Percentiles rank a stretch among this genome's conserved stretches.
These are phyloP conservation scores for Geranium brycei DNA, from an alignment of 345 rosid species.

Conservation along the genomic window DNA sequence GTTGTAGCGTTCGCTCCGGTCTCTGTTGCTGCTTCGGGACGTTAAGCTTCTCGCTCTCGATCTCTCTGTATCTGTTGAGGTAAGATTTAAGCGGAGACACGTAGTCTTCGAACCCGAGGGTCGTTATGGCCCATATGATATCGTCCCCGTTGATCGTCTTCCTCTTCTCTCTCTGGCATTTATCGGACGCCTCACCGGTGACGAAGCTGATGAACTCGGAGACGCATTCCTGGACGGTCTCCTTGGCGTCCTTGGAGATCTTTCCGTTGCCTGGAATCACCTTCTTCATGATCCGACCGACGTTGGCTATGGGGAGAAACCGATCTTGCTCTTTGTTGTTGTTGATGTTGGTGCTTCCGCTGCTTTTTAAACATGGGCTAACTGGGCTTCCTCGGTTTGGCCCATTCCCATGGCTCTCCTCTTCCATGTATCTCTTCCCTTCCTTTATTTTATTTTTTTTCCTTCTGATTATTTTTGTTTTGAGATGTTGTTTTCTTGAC, in stretches of 20 bases:
- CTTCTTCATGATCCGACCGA: slow-evolving; percentile 6
- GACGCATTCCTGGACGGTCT: slow-evolving; percentile 7
- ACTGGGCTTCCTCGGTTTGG: slow-evolving; percentile 11
- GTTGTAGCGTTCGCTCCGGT: slow-evolving; percentile 6
- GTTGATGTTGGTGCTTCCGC: not conserved
- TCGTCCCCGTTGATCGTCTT: slow-evolving; percentile 17
- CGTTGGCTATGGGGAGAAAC: slow-evolving; percentile 7
- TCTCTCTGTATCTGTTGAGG: slow-evolving; percentile 12
- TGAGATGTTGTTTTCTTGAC: not conserved
- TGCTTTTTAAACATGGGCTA: slow-evolving; percentile 10
- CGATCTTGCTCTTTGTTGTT: slow-evolving; percentile 6
- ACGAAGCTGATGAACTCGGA: slow-evolving; percentile 5
- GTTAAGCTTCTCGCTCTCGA: slow-evolving; percentile 46
- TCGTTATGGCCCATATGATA: slow-evolving; percentile 14
- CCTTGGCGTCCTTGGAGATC: slow-evolving; percentile 7
- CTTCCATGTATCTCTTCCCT: slow-evolving; percentile 8
- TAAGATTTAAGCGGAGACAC: slow-evolving; percentile 9
- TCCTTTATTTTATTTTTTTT: not conserved
- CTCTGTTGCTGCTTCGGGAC: slow-evolving; percentile 28
- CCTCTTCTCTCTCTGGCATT: slow-evolving; percentile 15
- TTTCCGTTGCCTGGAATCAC: slow-evolving; percentile 4
- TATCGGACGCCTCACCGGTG: slow-evolving; percentile 10
- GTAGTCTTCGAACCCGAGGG: slow-evolving; percentile 13
- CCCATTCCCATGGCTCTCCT: slow-evolving; percentile 11
- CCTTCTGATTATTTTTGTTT: not conserved